phyloP scores from a whole-genome alignment of 305 asterid species.

The Ilex paraguariensis region DNA sequence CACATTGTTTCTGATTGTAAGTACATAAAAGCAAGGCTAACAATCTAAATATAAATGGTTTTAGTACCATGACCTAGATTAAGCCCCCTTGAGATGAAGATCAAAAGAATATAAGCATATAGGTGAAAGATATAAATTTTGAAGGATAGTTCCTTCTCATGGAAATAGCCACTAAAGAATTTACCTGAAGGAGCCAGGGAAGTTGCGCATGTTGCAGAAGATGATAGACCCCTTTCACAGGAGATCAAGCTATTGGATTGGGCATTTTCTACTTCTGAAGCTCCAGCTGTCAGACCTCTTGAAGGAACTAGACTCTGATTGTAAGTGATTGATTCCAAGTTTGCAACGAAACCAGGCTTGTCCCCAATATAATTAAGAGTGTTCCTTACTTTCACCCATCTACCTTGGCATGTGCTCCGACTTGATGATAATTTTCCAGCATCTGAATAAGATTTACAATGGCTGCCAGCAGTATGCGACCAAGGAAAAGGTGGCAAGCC shows the following conservation, averaged over 20 bases:
- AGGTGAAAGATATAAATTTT: too few relatives aligned
- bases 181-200: slow-evolving; percentile 59
- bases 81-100: too few relatives aligned
- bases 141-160: too few relatives aligned
- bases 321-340: slow-evolving; percentile 60
- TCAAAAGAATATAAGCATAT: too few relatives aligned
- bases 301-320: slow-evolving; percentile 71
- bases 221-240: slow-evolving; percentile 18
- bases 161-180: slow-evolving; percentile 10
- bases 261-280: slow-evolving; percentile 24
- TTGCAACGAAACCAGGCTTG: slow-evolving; percentile 41
- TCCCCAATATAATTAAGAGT: slow-evolving; percentile 34
- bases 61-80: too few relatives aligned
- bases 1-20: too few relatives aligned
- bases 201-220: slow-evolving; percentile 43
- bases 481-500: slow-evolving; percentile 94
- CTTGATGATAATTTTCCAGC: slow-evolving; percentile 52
- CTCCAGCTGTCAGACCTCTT: slow-evolving; percentile 20
- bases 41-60: too few relatives aligned
- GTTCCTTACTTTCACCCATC: slow-evolving; percentile 73
- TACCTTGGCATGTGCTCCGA: slow-evolving; percentile 69
- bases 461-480: slow-evolving; percentile 71
- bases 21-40: too few relatives aligned
- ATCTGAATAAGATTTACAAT: slow-evolving; percentile 60
- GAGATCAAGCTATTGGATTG: slow-evolving; percentile 9